Conservation (phyloP, 306 rosid genomes). For the Corylus avellana region DNA sequence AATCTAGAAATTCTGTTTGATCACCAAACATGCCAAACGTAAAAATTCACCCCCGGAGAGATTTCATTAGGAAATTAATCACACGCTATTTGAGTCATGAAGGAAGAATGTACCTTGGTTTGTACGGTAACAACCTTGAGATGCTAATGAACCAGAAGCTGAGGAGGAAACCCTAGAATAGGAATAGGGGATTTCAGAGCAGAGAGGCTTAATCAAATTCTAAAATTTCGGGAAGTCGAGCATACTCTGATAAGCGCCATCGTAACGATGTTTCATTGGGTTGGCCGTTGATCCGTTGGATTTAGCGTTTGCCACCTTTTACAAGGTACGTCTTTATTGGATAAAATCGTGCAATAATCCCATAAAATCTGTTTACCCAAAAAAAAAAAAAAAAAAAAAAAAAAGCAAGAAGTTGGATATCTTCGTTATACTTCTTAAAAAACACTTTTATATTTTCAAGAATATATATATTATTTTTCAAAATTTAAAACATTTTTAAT, state of each 20-base stretch:
- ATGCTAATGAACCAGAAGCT: slow-evolving; percentile 9
- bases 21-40: neutral
- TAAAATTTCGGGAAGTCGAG: neutral
- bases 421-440: no score
- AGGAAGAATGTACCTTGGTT: neutral
- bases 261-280: neutral
- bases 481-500: no score
- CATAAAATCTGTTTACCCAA: neutral
- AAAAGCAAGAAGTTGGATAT: neutral
- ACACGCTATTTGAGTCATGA: neutral
- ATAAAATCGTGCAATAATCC: neutral
- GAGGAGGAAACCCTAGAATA: slow-evolving; percentile 2
- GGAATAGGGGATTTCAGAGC: slow-evolving; percentile 5
- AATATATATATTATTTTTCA: no score
- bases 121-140: neutral
- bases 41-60: neutral
- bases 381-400: no score
- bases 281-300: no score
- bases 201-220: neutral
- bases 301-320: neutral
- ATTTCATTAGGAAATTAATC: no score
- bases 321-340: neutral
- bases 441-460: no score
- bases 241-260: neutral
- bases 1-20: neutral